Percentiles rank a stretch among this genome's conserved stretches.
Conservation (phyloP, 306 rosid genomes). For the Acmispon strigosus region DNA sequence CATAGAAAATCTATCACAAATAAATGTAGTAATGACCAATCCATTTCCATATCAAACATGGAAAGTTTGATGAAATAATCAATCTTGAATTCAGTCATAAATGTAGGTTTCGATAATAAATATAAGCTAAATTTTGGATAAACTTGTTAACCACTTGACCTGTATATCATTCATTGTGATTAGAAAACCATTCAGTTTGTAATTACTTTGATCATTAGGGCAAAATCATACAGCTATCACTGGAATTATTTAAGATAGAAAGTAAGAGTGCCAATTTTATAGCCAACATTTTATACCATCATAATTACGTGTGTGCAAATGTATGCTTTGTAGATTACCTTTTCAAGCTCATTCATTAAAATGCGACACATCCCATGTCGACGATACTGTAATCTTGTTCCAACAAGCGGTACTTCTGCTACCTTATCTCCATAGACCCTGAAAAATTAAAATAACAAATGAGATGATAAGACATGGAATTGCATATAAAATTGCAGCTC, state of each 20-base stretch:
- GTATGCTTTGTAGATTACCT: conserved; percentile 36
- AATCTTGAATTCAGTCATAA: neutral
- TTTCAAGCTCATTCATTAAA: conserved; percentile 76
- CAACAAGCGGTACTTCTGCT: conserved; percentile 87
- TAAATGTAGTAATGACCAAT: neutral
- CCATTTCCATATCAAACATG: neutral
- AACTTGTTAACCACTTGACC: no score
- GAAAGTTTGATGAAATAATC: neutral
- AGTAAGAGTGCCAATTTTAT: no score
- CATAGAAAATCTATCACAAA: neutral
- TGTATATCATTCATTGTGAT: no score
- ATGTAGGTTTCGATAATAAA: neutral
- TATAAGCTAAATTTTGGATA: no score
- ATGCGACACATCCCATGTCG: conserved; percentile 84
- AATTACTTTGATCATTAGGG: neutral
- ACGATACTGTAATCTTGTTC: conserved; percentile 68
- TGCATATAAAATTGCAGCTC: conserved; percentile 1
- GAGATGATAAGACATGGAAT: neutral
- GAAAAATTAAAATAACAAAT: conserved; percentile 14
- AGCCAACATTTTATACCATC: no score
- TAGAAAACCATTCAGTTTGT: no score
- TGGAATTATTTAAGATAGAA: no score
- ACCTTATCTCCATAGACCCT: conserved; percentile 75
- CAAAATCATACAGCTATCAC: neutral
- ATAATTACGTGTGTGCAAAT: neutral